Evolutionary conservation across 805 yeast species (phyloP).

Genomic region (Pichia scutulata): DNA sequence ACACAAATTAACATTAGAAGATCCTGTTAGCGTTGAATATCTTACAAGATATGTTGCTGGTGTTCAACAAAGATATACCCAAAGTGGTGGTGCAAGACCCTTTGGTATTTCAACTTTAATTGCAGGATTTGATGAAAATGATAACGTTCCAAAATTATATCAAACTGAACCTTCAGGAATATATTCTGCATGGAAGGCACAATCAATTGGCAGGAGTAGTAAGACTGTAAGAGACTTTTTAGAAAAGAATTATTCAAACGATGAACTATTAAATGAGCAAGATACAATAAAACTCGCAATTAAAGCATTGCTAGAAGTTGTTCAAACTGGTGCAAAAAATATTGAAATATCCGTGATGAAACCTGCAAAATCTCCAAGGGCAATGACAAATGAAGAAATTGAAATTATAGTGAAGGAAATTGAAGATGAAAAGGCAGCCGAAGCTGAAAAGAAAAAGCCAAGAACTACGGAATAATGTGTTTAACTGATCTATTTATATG

Average conservation of each 20-base stretch:
- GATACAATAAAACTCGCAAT: conserved; percentile 76
- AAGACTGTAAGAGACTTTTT: conserved; percentile 93
- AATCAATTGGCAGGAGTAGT: conserved; percentile 90
- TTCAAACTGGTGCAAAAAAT: conserved; percentile 95
- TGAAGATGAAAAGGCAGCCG: conserved; percentile 81
- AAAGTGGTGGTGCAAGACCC: conserved; percentile 97
- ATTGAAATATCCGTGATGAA: conserved; percentile 86
- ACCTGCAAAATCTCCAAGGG: conserved; percentile 53
- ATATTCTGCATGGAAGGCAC: conserved; percentile 96
- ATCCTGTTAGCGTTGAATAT: conserved; percentile 86
- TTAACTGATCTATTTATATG: background rate
- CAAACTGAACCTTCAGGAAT: conserved; percentile 98
- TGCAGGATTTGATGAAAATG: conserved; percentile 91
- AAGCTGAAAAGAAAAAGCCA: conserved; percentile 65
- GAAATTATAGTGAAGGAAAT: conserved; percentile 69
- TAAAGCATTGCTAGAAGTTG: conserved; percentile 86
- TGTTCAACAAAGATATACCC: conserved; percentile 93
- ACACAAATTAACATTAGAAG: conserved; percentile 88
- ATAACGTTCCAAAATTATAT: conserved; percentile 70
- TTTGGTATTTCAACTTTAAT: conserved; percentile 93
- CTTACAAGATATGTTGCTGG: conserved; percentile 95
- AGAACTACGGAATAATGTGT: conserved; percentile 21
- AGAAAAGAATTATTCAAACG: conserved; percentile 66
- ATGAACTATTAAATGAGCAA: conserved; percentile 40
- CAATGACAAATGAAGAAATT: conserved; percentile 62